These are phyloP conservation scores for Penicillium turbatum DNA, from an alignment of 495 filamentous ascomycete species.

Conservation along the genomic window DNA sequence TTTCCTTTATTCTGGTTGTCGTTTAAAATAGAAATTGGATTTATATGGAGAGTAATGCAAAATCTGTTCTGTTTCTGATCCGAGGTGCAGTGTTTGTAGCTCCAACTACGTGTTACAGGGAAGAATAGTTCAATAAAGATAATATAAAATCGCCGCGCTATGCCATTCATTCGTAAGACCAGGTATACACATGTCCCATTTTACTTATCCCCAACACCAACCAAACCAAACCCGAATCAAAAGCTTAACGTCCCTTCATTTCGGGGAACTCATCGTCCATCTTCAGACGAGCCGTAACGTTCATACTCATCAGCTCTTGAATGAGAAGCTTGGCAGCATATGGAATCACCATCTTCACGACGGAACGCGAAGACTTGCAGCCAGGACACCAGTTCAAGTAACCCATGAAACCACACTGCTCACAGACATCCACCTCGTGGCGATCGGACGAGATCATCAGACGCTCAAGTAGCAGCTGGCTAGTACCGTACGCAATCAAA, in stretches of 20 bases:
- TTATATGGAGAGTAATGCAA: not conserved
- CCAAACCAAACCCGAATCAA: not conserved
- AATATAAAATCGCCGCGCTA: conserved; percentile 31
- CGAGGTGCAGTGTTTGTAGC: not conserved
- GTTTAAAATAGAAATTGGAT: not conserved
- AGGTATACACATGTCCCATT: conserved; percentile 17
- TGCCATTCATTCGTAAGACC: conserved; percentile 24
- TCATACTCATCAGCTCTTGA: conserved; percentile 97
- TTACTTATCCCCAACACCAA: conserved; percentile 13
- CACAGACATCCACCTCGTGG: conserved; percentile 88
- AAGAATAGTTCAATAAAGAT: not conserved
- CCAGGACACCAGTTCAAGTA: conserved; percentile 90
- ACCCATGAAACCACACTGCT: conserved; percentile 88
- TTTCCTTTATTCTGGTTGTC: conserved; percentile 6
- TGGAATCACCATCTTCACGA: conserved; percentile 92
- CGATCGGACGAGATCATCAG: conserved; percentile 92
- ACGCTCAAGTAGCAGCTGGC: conserved; percentile 86
- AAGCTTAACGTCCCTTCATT: conserved; percentile 33
- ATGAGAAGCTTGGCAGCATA: conserved; percentile 97
- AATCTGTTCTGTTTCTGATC: not conserved
- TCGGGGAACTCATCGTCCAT: conserved; percentile 88
- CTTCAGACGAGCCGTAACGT: conserved; percentile 79
- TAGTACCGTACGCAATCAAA: conserved; percentile 90
- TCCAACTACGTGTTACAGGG: not conserved
- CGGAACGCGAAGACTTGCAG: conserved; percentile 73